Conservation (phyloP, 805 yeast genomes). For the Sungouiella thailandica region DNA sequence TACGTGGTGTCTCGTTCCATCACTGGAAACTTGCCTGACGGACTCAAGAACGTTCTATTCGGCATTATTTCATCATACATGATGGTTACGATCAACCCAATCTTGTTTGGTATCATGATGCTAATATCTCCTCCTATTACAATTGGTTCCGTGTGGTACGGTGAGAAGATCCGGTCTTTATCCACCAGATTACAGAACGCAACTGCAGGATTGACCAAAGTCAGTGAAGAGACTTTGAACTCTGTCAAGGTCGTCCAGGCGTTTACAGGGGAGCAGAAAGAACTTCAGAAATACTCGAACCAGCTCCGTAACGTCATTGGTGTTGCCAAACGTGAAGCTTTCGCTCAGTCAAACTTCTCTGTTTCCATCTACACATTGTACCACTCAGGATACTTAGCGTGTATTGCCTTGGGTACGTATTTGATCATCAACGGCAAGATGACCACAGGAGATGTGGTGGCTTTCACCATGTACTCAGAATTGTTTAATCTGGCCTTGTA, state of each 20-base stretch:
- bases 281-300: constrained; percentile 33
- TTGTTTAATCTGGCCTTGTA: constrained; percentile 40
- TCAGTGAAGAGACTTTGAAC: constrained; percentile 40
- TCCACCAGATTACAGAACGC: constrained; percentile 40
- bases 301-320: constrained; percentile 35
- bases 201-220: constrained; percentile 41
- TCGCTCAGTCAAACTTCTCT: constrained; percentile 40
- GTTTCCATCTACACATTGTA: constrained; percentile 40
- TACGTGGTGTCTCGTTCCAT: constrained; percentile 42
- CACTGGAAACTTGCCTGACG: constrained; percentile 41
- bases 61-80: constrained; percentile 39
- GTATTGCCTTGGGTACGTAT: constrained; percentile 39
- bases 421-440: constrained; percentile 38
- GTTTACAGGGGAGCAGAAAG: constrained; percentile 40
- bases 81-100: constrained; percentile 41
- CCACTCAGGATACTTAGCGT: constrained; percentile 39
- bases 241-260: constrained; percentile 40
- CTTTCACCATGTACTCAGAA: constrained; percentile 43
- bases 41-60: constrained; percentile 38
- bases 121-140: constrained; percentile 43
- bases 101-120: constrained; percentile 39
- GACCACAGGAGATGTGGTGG: constrained; percentile 46
- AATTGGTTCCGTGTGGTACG: constrained; percentile 42
- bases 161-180: constrained; percentile 37
- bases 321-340: constrained; percentile 41